Evolutionary conservation across 2,329 filamentous ascomycete species (phyloP), one percentile per base, ranked within the genome.

Genomic region (Penicillium sp.): DNA sequence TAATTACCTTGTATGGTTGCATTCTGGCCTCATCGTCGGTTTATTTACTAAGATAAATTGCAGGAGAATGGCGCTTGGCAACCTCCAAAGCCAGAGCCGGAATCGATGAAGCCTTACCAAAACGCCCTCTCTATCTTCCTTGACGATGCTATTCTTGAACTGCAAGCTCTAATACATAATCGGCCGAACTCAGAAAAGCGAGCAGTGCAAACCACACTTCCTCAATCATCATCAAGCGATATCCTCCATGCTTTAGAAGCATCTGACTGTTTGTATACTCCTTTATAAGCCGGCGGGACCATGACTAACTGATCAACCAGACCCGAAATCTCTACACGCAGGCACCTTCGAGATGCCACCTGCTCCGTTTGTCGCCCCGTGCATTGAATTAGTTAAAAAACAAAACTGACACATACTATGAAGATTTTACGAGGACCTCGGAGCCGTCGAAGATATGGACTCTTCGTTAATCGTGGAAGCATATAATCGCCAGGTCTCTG

Each of bases 401-500:
- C 13, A 18, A 8, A n/a, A 26, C 16, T 34, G 23, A 39, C 31
- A 26, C 18, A 46, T 5, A 47, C 48, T 56, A 19, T 54, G 10
- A 64, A 79, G 79, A 37, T 77, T 81, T 60, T 88, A 87, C 67
- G 83, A 84, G 46, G 83, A 84, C 58, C 75, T 91, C 19, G 88
- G 88, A 19, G 80, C 80, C 13, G 69, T 85, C 8, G 79, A 81
- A 34, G 82, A 88, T 64, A 88, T 89, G 69, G 79, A 83, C 5
- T 84, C 89, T 63, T 65, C 74, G 1, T 71, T 87, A n/a, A 72
- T 91, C 16, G 72, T 79, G 24, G 88, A 85, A 68, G 83, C 85
- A 3, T 90, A 84, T 65, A 77, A 83, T 21, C 78, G 82, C 29
- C 87, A 90, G 71, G 74, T 79, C 21, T 67, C 74, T 8, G 80